Evolutionary conservation across 208 protist genomes (phyloP).

Genomic region (Leishmania arabica): DNA sequence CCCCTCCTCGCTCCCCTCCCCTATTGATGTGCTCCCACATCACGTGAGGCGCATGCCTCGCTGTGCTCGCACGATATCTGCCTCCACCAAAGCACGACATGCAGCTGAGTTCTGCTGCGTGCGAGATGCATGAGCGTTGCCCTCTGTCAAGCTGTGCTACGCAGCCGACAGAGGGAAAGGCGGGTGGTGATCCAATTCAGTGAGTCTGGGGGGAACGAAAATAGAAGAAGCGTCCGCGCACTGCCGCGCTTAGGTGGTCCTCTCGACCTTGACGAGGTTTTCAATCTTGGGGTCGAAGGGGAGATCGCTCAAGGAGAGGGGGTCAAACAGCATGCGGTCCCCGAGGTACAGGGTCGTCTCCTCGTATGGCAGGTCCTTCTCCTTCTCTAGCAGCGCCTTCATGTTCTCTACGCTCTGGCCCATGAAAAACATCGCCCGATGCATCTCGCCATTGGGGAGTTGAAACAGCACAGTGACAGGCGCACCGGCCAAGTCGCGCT

Average conservation of each 20-base stretch:
- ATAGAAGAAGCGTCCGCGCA: neutral
- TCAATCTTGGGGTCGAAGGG: conserved; percentile 56
- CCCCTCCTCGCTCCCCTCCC: no score
- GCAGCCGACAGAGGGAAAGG: neutral
- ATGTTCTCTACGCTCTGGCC: conserved; percentile 81
- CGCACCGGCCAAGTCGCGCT: conserved; percentile 72
- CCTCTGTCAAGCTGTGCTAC: neutral
- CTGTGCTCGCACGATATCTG: neutral
- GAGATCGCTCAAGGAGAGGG: conserved; percentile 81
- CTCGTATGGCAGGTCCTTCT: conserved; percentile 65
- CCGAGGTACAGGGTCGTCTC: conserved; percentile 67
- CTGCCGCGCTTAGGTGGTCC: conserved; percentile 21
- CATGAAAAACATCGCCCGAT: conserved; percentile 62
- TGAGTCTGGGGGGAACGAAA: neutral
- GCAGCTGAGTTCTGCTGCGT: neutral
- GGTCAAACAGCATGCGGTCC: conserved; percentile 68
- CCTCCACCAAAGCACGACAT: neutral
- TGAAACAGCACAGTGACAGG: conserved; percentile 46
- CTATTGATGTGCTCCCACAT: neutral
- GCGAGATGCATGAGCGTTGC: neutral
- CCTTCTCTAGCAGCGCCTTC: conserved; percentile 73
- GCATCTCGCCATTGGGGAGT: conserved; percentile 40
- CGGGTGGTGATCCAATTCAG: neutral
- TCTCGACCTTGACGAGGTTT: conserved; percentile 57
- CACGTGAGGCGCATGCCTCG: neutral